Conservation (phyloP, 2,329 filamentous ascomycete species). For the Colletotrichum acutatum region DNA sequence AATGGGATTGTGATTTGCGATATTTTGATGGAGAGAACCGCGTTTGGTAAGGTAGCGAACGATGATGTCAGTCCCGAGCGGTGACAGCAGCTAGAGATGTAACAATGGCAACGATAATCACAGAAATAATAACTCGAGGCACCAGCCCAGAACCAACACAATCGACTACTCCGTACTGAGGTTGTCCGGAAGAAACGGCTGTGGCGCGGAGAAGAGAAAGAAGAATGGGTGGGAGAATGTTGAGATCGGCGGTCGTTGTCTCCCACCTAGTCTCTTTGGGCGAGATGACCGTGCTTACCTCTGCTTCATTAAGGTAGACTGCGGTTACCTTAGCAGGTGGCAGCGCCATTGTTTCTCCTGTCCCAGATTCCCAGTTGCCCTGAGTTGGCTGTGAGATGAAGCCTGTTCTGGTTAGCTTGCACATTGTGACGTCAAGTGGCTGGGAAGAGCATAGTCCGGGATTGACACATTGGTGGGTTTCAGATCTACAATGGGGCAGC, state of each 20-base stretch:
- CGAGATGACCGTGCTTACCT: constrained; percentile 12
- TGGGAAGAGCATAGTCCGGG: constrained; percentile 17
- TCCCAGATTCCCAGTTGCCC: neutral
- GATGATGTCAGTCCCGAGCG: neutral
- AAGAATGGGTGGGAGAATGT: neutral
- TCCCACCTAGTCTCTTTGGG: neutral
- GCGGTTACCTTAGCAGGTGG: too few species aligned
- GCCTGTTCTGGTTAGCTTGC: constrained; percentile 15
- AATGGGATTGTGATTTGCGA: neutral
- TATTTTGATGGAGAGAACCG: too few species aligned
- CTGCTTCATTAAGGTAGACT: neutral
- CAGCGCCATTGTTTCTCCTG: neutral
- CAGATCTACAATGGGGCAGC: constrained; percentile 20
- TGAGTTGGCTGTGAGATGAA: neutral
- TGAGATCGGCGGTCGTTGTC: neutral
- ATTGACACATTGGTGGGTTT: constrained; percentile 24
- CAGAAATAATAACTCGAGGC: neutral
- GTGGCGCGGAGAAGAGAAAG: neutral
- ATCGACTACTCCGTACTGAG: neutral
- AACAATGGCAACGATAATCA: neutral
- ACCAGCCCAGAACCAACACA: neutral
- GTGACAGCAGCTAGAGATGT: neutral
- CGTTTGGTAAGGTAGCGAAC: neutral
- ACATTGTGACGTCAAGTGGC: constrained; percentile 28
- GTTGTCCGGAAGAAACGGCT: neutral